Conservation (phyloP, 352 stramenopile species). For the Phytophthora sp. region DNA sequence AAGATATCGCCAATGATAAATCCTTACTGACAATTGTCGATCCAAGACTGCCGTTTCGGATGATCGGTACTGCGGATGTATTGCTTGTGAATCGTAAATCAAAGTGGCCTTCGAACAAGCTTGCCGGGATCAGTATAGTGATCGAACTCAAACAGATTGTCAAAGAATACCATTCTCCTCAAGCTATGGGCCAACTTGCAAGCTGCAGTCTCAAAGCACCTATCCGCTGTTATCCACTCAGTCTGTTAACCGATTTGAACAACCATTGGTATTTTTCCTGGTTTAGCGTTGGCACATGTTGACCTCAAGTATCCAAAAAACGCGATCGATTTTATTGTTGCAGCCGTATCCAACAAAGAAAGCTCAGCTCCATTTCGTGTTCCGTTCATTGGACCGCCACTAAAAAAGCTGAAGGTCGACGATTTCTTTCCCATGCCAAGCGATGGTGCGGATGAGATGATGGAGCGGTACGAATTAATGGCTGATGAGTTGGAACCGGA, state of each 20-base stretch:
- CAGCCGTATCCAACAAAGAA: conserved; percentile 6
- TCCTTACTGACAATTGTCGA: conserved; percentile 22
- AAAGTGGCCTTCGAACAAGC: conserved; percentile 25
- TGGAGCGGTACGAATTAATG: too few species aligned
- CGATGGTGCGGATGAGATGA: too few species aligned
- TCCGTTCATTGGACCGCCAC: too few species aligned
- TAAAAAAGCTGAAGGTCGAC: too few species aligned
- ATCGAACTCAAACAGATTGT: conserved; percentile 31
- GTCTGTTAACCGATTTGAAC: conserved; percentile 40
- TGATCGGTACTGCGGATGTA: conserved; percentile 39
- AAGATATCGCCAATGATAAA: conserved; percentile 25
- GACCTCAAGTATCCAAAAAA: conserved; percentile 31
- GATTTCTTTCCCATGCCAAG: too few species aligned
- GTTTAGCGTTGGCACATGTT: conserved; percentile 34
- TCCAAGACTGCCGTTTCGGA: conserved; percentile 31
- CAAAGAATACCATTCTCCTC: conserved; percentile 18
- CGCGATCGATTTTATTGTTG: conserved; percentile 26
- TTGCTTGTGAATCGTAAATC: conserved; percentile 32
- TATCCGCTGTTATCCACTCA: conserved; percentile 24
- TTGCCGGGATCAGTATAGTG: conserved; percentile 35
- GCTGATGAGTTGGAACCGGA: too few species aligned
- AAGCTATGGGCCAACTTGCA: conserved; percentile 37
- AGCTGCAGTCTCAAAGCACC: conserved; percentile 31
- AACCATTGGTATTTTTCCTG: conserved; percentile 33
- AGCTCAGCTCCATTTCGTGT: too few species aligned